Conservation (phyloP, 179 eudicot species). For the Silene vulgaris region DNA sequence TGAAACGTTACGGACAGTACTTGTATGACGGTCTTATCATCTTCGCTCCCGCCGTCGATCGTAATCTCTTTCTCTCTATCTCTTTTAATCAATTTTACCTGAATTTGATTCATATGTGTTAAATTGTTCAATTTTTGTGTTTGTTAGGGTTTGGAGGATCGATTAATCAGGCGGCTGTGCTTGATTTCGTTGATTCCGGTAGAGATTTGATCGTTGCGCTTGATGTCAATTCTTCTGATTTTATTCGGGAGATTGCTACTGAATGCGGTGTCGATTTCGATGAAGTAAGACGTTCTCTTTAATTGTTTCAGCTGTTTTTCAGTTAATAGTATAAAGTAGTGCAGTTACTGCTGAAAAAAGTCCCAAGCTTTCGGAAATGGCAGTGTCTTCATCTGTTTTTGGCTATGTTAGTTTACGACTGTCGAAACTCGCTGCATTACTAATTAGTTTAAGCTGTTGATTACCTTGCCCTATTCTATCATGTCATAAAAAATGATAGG, state of each 20-base stretch:
- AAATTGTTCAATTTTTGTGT: slow-evolving; percentile 2
- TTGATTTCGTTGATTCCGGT: slow-evolving; percentile 83
- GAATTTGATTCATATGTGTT: slow-evolving; percentile 7
- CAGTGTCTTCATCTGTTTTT: background rate
- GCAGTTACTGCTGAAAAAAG: background rate
- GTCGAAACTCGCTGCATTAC: background rate
- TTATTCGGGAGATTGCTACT: slow-evolving; percentile 65
- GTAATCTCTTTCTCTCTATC: slow-evolving; percentile 30
- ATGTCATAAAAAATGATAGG: background rate
- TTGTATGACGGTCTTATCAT: slow-evolving; percentile 68
- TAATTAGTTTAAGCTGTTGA: background rate
- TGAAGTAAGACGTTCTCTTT: slow-evolving; percentile 39
- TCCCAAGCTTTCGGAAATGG: background rate
- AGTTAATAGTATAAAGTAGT: background rate
- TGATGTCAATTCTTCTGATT: slow-evolving; percentile 65
- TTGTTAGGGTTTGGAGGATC: slow-evolving; percentile 66
- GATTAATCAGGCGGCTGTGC: slow-evolving; percentile 50
- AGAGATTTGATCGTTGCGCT: slow-evolving; percentile 71
- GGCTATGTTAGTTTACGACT: background rate
- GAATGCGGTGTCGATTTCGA: slow-evolving; percentile 88
- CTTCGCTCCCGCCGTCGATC: slow-evolving; percentile 55
- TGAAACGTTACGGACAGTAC: slow-evolving; percentile 71
- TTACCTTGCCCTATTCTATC: background rate
- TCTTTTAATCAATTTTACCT: slow-evolving; percentile 3
- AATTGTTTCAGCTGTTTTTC: background rate